Base-by-base conservation (phyloP, 768 basidiomycete species). In the Suillus occidentalis region DNA sequence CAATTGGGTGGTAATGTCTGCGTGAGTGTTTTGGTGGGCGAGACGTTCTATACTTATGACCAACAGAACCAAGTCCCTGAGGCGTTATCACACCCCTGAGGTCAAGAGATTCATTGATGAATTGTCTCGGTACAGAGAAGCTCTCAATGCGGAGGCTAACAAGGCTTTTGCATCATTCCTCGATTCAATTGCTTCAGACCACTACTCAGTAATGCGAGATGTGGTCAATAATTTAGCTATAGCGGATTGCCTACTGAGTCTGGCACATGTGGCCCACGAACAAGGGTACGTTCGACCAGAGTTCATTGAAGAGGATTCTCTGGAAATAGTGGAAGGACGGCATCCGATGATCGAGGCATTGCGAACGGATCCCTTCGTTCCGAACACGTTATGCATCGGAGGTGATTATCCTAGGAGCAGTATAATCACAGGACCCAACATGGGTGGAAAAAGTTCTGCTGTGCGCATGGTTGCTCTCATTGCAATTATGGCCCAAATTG, bases 261-360 rank as follows among this genome's bases (percentile, higher is more conserved):
- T 99, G 16, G 91, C 95, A 0, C 85, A 85, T 53, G 89, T 95
- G 5, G 92, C 94, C 1, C 79, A 90, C 43, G 86, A 87, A 65
- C 83, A 85, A 14, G 89, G 89, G 56, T 98, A 95, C 68, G 86
- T 87, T 40, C 87, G 89, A 55, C 96, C 97, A 1, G 77, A 82
- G 66, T 91, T 97, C 70, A 85, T 85, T 0, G 84, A 88, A 8
- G 85, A 87, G 36, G 84, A 88, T 57, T 75, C 75, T 31, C 79
- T 98, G 14, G 88, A 92, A 65, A 91, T 98, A 37, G 76, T 83
- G 13, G 86, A 89, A n/a, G 96, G 94, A 0, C 84, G 95, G 13
- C 97, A 99, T 79, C 97, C 97, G 0, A 94, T 99, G 87, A 87
- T 96, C 18, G 96, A 97, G 74, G 83, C 83, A 10, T 77, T 95